phyloP scores from a whole-genome alignment of 495 filamentous ascomycete species.

The Ramalina intermedia region DNA sequence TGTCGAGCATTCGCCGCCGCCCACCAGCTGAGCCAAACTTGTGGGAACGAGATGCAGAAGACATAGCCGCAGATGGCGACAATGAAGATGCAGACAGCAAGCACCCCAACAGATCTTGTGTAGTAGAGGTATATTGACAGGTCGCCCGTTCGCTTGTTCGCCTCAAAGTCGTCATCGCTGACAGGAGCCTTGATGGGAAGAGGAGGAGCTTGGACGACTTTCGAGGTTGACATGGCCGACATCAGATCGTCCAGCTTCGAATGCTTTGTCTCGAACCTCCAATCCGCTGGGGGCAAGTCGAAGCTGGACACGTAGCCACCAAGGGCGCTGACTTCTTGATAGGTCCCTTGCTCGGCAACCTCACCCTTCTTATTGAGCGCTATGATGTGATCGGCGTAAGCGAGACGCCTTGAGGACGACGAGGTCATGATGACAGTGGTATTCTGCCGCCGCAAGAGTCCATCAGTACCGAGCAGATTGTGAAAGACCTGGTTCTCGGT shows the following conservation, averaged over 20 bases:
- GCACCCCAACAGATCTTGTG: conserved; percentile 34
- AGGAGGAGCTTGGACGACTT: not conserved
- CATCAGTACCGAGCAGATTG: conserved; percentile 37
- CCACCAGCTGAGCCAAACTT: conserved; percentile 44
- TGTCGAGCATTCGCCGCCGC: conserved; percentile 27
- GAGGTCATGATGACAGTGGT: conserved; percentile 39
- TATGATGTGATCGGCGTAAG: conserved; percentile 37
- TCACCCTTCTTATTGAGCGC: conserved; percentile 31
- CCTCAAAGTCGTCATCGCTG: conserved; percentile 13
- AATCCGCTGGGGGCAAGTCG: conserved; percentile 16
- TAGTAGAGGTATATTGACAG: conserved; percentile 46
- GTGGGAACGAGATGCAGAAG: conserved; percentile 34
- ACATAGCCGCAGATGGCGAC: conserved; percentile 27
- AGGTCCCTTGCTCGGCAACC: conserved; percentile 37
- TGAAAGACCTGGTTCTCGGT: conserved; percentile 48
- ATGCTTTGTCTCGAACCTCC: not conserved
- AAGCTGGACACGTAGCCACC: conserved; percentile 38
- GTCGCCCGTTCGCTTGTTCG: conserved; percentile 34
- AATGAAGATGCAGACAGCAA: conserved; percentile 30
- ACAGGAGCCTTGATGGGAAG: not conserved
- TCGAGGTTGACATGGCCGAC: not conserved
- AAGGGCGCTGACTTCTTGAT: conserved; percentile 27
- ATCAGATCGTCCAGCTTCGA: conserved; percentile 2
- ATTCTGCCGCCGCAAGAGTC: conserved; percentile 33
- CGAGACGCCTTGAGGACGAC: conserved; percentile 32